phyloP scores from a whole-genome alignment of 495 filamentous ascomycete genomes.

The Zalerion maritima region DNA sequence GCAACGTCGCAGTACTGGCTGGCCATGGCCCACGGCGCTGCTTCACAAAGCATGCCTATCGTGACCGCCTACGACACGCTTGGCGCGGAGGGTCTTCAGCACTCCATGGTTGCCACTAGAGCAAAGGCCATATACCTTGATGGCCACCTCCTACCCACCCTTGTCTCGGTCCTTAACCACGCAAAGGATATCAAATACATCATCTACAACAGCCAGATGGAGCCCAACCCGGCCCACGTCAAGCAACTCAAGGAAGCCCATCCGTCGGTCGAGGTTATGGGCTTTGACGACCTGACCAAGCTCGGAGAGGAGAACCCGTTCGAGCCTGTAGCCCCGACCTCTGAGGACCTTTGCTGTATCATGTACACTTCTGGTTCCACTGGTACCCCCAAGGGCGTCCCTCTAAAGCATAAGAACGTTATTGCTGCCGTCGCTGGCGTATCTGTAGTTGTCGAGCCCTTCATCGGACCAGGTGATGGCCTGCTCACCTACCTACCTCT shows the following conservation, averaged over 20 bases:
- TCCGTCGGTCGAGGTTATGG: conserved; percentile 55
- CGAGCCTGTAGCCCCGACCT: conserved; percentile 63
- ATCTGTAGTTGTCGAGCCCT: conserved; percentile 67
- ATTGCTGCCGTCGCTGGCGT: conserved; percentile 85
- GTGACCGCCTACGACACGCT: conserved; percentile 97
- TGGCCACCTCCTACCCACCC: conserved; percentile 62
- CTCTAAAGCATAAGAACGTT: conserved; percentile 77
- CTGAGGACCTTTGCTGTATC: conserved; percentile 90
- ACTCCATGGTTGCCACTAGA: conserved; percentile 78
- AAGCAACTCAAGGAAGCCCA: conserved; percentile 63
- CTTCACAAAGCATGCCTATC: conserved; percentile 87
- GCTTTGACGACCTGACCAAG: conserved; percentile 73
- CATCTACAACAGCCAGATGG: conserved; percentile 75
- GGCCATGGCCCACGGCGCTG: conserved; percentile 52
- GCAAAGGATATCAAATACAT: conserved; percentile 65
- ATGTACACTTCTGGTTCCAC: conserved; percentile 99
- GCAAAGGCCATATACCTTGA: conserved; percentile 87
- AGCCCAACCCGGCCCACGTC: conserved; percentile 63
- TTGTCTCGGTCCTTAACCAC: conserved; percentile 68
- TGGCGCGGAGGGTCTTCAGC: conserved; percentile 80
- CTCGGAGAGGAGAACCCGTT: conserved; percentile 69
- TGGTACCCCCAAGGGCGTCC: conserved; percentile 88
- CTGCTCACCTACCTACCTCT: conserved; percentile 86
- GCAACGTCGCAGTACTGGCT: conserved; percentile 78
- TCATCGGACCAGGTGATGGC: conserved; percentile 73